phyloP scores from a whole-genome alignment of 352 stramenopile genomes.

The Halophytophthora batemanensis region DNA sequence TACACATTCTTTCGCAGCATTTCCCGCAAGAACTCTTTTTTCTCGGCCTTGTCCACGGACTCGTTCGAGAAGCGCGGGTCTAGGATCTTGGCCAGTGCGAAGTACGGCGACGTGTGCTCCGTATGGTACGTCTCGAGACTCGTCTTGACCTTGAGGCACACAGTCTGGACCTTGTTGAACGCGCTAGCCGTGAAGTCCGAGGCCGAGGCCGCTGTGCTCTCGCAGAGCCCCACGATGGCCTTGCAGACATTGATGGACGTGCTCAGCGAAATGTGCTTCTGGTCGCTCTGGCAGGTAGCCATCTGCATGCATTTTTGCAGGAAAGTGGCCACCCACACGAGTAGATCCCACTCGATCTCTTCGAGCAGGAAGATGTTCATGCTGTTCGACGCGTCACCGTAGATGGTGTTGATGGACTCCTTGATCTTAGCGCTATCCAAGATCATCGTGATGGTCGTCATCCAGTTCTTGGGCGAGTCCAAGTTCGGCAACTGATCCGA shows the following conservation, averaged over 20 bases:
- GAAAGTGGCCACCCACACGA: conserved; percentile 70
- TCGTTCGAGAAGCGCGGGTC: conserved; percentile 81
- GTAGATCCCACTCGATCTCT: conserved; percentile 77
- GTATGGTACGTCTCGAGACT: conserved; percentile 70
- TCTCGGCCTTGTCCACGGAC: conserved; percentile 67
- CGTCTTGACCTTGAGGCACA: conserved; percentile 72
- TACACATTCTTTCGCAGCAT: conserved; percentile 76
- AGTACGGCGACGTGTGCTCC: conserved; percentile 67
- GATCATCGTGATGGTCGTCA: conserved; percentile 71
- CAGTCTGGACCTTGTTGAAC: conserved; percentile 64
- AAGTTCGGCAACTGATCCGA: conserved; percentile 60
- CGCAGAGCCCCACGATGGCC: conserved; percentile 70
- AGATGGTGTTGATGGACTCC: conserved; percentile 69
- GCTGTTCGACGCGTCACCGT: conserved; percentile 56
- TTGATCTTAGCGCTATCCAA: conserved; percentile 74
- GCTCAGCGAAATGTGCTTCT: conserved; percentile 78
- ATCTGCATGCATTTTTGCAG: conserved; percentile 78
- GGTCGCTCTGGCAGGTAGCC: conserved; percentile 71
- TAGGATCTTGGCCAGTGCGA: conserved; percentile 71
- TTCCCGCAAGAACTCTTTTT: conserved; percentile 73
- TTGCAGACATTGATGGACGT: conserved; percentile 82
- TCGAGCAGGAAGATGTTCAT: conserved; percentile 78
- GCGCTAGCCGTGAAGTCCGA: conserved; percentile 54
- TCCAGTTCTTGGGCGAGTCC: conserved; percentile 70
- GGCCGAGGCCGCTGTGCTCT: conserved; percentile 58